Base-by-base conservation (phyloP, 768 basidiomycete genomes). In the Boletus rubropictus region DNA sequence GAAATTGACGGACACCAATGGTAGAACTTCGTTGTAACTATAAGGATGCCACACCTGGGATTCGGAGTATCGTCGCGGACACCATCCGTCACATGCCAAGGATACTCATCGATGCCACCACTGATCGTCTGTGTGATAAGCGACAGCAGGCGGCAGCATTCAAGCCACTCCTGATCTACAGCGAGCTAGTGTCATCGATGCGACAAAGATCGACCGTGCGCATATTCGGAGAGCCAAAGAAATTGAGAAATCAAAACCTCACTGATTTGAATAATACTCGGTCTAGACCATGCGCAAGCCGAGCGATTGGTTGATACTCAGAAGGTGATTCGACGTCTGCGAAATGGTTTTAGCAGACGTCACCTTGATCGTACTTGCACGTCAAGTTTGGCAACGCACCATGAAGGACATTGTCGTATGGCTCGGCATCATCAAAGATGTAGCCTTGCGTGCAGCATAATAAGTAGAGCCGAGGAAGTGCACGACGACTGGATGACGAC, bases 261-360 rank as follows among this genome's bases (percentile, higher is more conserved):
- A 72, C 79, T 40, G 59, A 88, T 86, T 83, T 89, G 74, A 88
- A 88, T 31, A 91, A 67, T 0, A 84, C 84, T 4, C 84, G 74
- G 33, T 82, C 78, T 6, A 92, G 69, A 10, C 79, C 78, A 52
- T 85, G 84, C 0, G 80, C 71, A 5, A 93, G 74, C 3, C 60
- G 70, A 1, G 87, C 79, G 18, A 92, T 72, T 7, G 79, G 78
- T 28, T 74, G 70, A 20, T 80, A 75, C 24, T 71, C 58, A 1
- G 68, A 65, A 7, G 67, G 63, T 3, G 76, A 69, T 10, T 60
- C 45, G 14, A 81, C 51, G 51, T 81, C 80, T 82, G 55, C 9
- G 10, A 2, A 25, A 18, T 2, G 12, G 4, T 28, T 17, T 31
- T 32, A 11, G n/a, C 1, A n/a, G 11, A 7, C 8, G n/a, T 31